Base-by-base conservation (phyloP, 2,329 filamentous ascomycete species). In the Grosmannia clavigera region DNA sequence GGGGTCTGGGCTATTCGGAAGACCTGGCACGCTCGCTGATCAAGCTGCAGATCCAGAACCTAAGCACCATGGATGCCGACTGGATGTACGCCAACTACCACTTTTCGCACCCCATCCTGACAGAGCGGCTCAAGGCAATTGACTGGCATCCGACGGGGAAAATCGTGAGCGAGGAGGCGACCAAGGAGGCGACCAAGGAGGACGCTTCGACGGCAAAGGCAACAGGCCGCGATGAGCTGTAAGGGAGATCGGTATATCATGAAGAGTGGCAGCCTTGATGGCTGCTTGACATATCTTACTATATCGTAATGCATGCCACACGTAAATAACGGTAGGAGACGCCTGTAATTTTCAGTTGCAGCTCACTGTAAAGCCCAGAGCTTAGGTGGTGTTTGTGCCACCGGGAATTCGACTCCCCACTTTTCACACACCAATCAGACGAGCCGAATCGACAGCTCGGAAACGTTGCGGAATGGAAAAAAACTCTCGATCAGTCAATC, bases 61-160 rank as follows among this genome's bases (percentile, higher is more conserved):
- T 99, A 66, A 95, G 90, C 74, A 95, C 90, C 63, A 97, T 99
- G 92, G 94, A 99, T 68, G 94, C 94, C 33, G 95, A 99, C 75
- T 95, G 89, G 88, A 85, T 96, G 82, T 99, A 95, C 74, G 94
- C 94, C 59, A 95, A 87, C 75, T 99, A 97, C 79, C 92, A 99
- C 77, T 96, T 95, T 80, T 96, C 92, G 29, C 94, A 99, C 75
- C 94, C 94, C 1, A 96, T 97, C 66, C 78, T 99, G 66, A 88
- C 92, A 1, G 95, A 99, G 81, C 85, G 94, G 68, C 80, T 99
- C 68, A 90, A 88, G 73, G 94, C 92, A 1, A 81, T 99, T 62
- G 86, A 89, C 65, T 99, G 92, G 92, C 85, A 86, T 69, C 84
- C 89, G 57, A 76, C 73, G 19, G 72, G 75, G 62, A 78, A 76